Base-by-base conservation (phyloP, 2,329 filamentous ascomycete genomes). In the Meredithiella fracta region DNA sequence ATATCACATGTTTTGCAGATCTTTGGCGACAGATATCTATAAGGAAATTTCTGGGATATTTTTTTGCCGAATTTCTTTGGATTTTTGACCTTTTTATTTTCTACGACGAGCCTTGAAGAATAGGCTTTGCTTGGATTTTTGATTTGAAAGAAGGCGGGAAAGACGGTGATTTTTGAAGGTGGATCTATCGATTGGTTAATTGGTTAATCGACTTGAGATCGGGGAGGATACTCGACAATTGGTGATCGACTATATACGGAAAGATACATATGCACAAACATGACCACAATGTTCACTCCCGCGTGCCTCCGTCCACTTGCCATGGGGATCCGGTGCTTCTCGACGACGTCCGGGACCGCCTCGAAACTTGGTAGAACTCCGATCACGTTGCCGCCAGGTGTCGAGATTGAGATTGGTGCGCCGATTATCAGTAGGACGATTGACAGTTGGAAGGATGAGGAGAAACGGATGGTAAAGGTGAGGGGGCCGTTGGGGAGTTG, bases 291-390 rank as follows among this genome's bases (percentile, higher is more conserved):
- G 54, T 52, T 54, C 11, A 38, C 47, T 17, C 51, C 53, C 29
- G 29, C 11, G 52, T 54, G 54, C n/a, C 31, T 37, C 47, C 57
- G 47, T 42, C 49, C 51, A 11, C n/a, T 25, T 38, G 7, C 20
- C 26, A 3, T 31, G 17, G 8, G 22, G 31, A 29, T 31, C 3
- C 49, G 37, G 40, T 9, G 20, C 34, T 96, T 96, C 73, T 90
- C 86, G 57, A 82, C 80, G 44, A 84, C 86, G 47, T 66, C 79
- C 54, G 69, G 70, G 65, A 74, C 76, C 62, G 70, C 74, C 58
- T 96, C 91, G 47, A 92, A 96, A 74, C 84, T 98, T 60, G 92
- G 92, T 63, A 78, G 81, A 63, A 85, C 85, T 59, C 79, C 86
- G 23, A 78, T 95, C 54, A 82, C 86, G 55, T 75, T 95, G 31